Percentiles rank a stretch among this genome's conserved stretches.
Conservation (phyloP, 768 basidiomycete genomes). For the Russula emetica region DNA sequence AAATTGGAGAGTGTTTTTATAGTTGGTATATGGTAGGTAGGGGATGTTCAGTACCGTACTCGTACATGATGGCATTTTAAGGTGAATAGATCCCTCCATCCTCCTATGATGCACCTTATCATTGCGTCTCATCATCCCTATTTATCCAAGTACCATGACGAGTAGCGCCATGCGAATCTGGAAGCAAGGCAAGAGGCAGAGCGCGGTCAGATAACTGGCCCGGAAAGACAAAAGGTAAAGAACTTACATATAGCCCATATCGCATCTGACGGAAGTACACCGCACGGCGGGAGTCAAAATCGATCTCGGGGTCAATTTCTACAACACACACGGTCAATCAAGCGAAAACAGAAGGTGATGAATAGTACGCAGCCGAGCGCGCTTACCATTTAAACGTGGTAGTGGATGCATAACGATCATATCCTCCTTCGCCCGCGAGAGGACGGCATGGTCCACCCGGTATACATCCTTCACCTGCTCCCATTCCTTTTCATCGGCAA, state of each 20-base stretch:
- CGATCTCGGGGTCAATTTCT: constrained; percentile 99
- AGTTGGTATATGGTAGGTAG: no score
- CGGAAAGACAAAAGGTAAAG: neutral
- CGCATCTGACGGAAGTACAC: constrained; percentile 99
- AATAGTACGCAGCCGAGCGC: neutral
- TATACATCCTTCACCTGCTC: constrained; percentile 87
- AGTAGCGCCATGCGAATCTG: constrained; percentile 54
- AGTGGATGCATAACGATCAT: constrained; percentile 99
- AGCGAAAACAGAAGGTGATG: neutral
- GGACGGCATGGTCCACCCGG: constrained; percentile 88
- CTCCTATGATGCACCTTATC: neutral
- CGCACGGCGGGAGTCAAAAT: constrained; percentile 90
- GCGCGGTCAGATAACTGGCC: neutral
- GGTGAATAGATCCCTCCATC: no score
- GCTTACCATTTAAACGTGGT: constrained; percentile 80
- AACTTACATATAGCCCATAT: constrained; percentile 93
- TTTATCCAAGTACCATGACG: constrained; percentile 39
- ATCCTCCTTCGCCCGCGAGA: constrained; percentile 89
- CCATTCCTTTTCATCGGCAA: constrained; percentile 79
- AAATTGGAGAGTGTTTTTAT: no score
- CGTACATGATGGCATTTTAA: no score
- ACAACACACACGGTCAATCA: constrained; percentile 12
- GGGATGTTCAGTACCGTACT: no score
- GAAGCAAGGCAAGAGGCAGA: neutral
- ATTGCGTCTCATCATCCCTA: neutral